A percentile compares a stretch with the other conserved stretches of the same genome.
These are phyloP conservation scores for Quercus dentata DNA, from an alignment of 306 rosid genomes.

Conservation along the genomic window DNA sequence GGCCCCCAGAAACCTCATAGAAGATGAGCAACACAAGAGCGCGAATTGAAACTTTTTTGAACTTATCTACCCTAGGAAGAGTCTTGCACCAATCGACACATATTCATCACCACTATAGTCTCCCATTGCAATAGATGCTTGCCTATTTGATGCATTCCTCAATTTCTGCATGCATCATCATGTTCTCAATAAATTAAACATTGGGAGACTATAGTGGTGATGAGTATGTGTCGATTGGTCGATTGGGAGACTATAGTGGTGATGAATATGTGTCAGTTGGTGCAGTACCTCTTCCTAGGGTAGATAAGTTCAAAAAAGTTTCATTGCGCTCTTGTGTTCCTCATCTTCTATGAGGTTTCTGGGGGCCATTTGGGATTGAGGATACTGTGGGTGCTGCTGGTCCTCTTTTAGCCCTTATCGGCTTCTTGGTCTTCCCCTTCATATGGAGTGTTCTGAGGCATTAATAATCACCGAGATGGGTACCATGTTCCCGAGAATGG, in stretches of 20 bases:
- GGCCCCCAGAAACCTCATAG: slow-evolving; percentile 96
- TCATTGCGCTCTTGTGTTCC: slow-evolving; percentile 84
- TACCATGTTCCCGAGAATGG: slow-evolving; percentile 91
- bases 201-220: slow-evolving; percentile 31
- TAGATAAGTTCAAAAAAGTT: slow-evolving; percentile 49
- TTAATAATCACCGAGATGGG: slow-evolving; percentile 91
- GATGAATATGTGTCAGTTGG: slow-evolving; percentile 40
- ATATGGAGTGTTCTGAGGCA: slow-evolving; percentile 94
- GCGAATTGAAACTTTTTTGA: slow-evolving; percentile 62
- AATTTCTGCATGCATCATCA: slow-evolving; percentile 53
- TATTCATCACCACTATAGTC: slow-evolving; percentile 29
- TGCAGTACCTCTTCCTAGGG: slow-evolving; percentile 43
- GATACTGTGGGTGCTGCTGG: slow-evolving; percentile 86
- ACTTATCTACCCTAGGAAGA: slow-evolving; percentile 36
- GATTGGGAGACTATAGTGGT: too few relatives aligned
- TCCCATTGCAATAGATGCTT: slow-evolving; percentile 52
- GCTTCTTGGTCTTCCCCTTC: slow-evolving; percentile 77
- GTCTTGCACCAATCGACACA: slow-evolving; percentile 44
- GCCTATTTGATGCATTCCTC: slow-evolving; percentile 38
- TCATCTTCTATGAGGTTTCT: slow-evolving; percentile 94
- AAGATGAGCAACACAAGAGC: slow-evolving; percentile 88
- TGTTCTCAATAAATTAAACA: not conserved
- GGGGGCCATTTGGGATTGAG: slow-evolving; percentile 97
- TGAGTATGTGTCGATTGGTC: slow-evolving; percentile 39
- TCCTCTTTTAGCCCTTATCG: slow-evolving; percentile 77